Conservation (phyloP, 2,329 filamentous ascomycete genomes). For the Leptosphaerulina australis region DNA sequence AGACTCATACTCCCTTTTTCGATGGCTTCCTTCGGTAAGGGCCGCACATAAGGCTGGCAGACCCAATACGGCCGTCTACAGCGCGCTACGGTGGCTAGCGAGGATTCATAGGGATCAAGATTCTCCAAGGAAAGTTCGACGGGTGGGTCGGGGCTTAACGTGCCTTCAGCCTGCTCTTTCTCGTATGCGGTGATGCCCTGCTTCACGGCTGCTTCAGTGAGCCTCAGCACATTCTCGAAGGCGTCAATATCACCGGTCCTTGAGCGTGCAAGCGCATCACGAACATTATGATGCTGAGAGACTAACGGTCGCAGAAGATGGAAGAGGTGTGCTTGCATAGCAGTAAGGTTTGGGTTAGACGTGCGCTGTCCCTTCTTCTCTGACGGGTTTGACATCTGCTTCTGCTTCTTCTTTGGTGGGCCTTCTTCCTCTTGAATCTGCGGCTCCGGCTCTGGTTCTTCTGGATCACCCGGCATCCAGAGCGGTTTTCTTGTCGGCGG, state of each 20-base stretch:
- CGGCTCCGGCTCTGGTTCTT: constrained; percentile 26
- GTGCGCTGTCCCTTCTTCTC: constrained; percentile 57
- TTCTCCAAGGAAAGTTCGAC: constrained; percentile 1
- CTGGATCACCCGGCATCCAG: constrained; percentile 67
- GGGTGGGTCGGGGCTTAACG: neutral
- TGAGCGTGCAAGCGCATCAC: constrained; percentile 78
- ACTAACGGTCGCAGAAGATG: constrained; percentile 86
- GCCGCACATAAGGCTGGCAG: constrained; percentile 84
- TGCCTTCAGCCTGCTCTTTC: constrained; percentile 32
- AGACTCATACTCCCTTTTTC: constrained; percentile 77
- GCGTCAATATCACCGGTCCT: constrained; percentile 72
- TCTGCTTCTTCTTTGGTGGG: constrained; percentile 46
- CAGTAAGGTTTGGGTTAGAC: constrained; percentile 70
- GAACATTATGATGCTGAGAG: constrained; percentile 77
- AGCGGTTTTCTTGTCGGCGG: constrained; percentile 73
- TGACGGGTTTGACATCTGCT: constrained; percentile 47
- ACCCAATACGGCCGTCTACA: constrained; percentile 90
- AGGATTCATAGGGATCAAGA: constrained; percentile 59
- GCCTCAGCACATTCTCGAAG: constrained; percentile 75
- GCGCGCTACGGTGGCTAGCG: constrained; percentile 67
- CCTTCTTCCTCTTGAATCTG: constrained; percentile 35
- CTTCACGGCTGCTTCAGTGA: constrained; percentile 78
- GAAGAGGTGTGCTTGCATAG: constrained; percentile 92
- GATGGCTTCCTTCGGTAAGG: constrained; percentile 84
- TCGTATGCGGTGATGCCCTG: constrained; percentile 73